Base-by-base conservation (phyloP, 495 filamentous ascomycete species). In the Annulohypoxylon maeteangense region DNA sequence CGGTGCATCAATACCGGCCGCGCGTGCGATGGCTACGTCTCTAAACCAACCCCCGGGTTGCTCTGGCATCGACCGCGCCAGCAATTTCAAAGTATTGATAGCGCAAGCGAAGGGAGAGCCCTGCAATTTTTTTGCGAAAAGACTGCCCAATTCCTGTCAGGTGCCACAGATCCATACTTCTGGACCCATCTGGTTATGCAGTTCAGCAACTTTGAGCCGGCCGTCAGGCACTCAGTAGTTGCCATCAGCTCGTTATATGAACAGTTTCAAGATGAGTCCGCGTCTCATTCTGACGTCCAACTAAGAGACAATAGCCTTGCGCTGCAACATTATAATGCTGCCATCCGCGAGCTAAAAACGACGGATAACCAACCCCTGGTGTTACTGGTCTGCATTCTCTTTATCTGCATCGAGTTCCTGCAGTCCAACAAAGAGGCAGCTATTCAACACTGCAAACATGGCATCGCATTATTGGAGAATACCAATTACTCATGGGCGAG, bases 211-310 rank as follows among this genome's bases (percentile, higher is more conserved):
- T 77, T 74, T 44, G 85, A 89, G 40, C 84, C 86, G 0, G 84
- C 86, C 0, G 80, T 88, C 1, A 86, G 85, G 75, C 85, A 88
- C 74, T 86, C 86, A 8, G 84, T 89, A 66, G 84, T 69, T 67
- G 84, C 76, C 61, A 85, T 65, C 36, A 76, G 75, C 40, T 75
- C 70, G 20, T 67, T 81, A 14, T 81, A 78, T 53, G 78, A 79
- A 48, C 71, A 67, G 31, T 63, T 76, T 4, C 70, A 76, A 12
- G 62, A 68, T 38, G 50, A 59, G 7, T 32, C 32, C 18, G 45
- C 7, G 4, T 27, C 62, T 25, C 62, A 83, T 10, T 83, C 81
- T 23, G 81, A 76, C 1, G 75, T 65, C 7, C 53, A 65, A 14
- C 47, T 72, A 5, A 61, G 40, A 32, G 47, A 65, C 11, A 79